phyloP scores from a whole-genome alignment of 352 stramenopile genomes.

The Halophytophthora polymorphica region DNA sequence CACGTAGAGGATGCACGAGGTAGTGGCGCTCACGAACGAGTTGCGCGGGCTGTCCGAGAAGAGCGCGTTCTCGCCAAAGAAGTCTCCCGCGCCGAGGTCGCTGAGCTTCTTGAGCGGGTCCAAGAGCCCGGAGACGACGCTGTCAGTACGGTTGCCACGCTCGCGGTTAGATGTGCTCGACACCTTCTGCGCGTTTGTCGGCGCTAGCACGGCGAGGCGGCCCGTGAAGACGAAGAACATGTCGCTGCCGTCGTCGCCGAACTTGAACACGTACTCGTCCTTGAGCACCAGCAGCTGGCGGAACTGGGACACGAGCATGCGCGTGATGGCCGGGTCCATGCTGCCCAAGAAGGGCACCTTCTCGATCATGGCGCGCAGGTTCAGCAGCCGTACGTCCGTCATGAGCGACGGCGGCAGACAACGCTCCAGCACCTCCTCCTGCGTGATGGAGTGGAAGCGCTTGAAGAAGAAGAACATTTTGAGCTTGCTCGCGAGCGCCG shows the following conservation, averaged over 20 bases:
- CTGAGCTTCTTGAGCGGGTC: slow-evolving; percentile 26
- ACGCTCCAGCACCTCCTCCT: slow-evolving; percentile 40
- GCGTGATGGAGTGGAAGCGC: slow-evolving; percentile 48
- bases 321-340: slow-evolving; percentile 33
- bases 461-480: slow-evolving; percentile 63
- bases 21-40: slow-evolving; percentile 33
- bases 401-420: slow-evolving; percentile 44
- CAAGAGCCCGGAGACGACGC: background rate
- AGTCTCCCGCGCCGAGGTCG: slow-evolving; percentile 36
- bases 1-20: slow-evolving; percentile 49
- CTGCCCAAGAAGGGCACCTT: slow-evolving; percentile 40
- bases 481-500: slow-evolving; percentile 32
- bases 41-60: slow-evolving; percentile 39
- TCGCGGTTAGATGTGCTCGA: background rate
- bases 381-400: slow-evolving; percentile 42
- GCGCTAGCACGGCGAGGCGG: slow-evolving; percentile 25
- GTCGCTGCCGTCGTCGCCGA: slow-evolving; percentile 37
- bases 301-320: slow-evolving; percentile 46
- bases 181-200: background rate
- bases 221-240: slow-evolving; percentile 59
- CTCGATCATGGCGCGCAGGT: slow-evolving; percentile 45
- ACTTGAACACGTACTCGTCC: slow-evolving; percentile 37
- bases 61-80: slow-evolving; percentile 50
- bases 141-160: background rate
- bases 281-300: slow-evolving; percentile 34